Conservation (phyloP, 306 rosid species). For the Malus sieversii region DNA sequence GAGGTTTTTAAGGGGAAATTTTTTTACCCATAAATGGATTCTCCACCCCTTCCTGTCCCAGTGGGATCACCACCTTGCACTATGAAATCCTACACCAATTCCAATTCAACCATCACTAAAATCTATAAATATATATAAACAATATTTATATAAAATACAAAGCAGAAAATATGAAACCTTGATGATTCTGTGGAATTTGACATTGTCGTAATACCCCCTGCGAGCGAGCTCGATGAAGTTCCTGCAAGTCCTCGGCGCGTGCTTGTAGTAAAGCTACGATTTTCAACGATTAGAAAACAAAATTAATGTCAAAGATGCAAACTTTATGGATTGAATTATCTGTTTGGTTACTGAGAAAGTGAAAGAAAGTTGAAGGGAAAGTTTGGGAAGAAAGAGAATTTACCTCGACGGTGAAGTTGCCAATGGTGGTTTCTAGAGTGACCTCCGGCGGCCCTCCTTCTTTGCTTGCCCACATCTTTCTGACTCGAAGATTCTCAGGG, state of each 20-base stretch:
- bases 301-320: neutral
- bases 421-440: conserved; percentile 92
- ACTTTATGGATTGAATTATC: neutral
- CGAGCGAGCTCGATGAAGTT: conserved; percentile 95
- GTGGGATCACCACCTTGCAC: conserved; percentile 99
- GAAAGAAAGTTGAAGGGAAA: neutral
- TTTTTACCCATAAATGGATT: conserved; percentile 84
- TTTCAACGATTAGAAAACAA: neutral
- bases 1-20: neutral
- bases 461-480: conserved; percentile 81
- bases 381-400: neutral
- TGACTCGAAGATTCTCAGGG: neutral
- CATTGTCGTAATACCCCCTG: conserved; percentile 81
- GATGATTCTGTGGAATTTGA: conserved; percentile 92
- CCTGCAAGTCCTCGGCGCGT: conserved; percentile 90
- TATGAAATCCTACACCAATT: conserved; percentile 71
- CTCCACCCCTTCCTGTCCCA: conserved; percentile 99
- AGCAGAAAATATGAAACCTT: conserved; percentile 37
- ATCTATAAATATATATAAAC: neutral
- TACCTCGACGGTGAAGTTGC: conserved; percentile 85
- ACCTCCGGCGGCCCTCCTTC: conserved; percentile 96
- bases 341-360: neutral
- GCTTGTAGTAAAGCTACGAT: conserved; percentile 79
- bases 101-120: neutral
- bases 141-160: neutral